Percentiles rank a stretch among this genome's conserved stretches.
phyloP scores from a whole-genome alignment of 768 basidiomycete species.

The Russula sp. region DNA sequence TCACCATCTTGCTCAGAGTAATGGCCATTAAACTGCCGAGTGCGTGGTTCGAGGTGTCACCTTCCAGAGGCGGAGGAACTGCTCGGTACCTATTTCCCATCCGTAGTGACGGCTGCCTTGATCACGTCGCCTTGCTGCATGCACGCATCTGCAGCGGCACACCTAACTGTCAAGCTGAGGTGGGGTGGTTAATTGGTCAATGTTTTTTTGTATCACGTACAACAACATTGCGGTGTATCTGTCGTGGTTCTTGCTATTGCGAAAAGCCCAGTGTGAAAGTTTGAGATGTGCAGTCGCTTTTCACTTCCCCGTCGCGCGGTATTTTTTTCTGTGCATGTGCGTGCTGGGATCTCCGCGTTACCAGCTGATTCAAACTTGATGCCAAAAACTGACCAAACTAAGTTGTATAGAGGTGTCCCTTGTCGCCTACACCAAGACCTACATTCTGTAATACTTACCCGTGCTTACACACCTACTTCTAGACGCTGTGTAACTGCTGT shows the following conservation, averaged over 20 bases:
- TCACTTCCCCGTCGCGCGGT: not conserved
- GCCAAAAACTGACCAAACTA: not conserved
- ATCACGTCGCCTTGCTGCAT: constrained; percentile 11
- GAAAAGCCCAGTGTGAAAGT: not conserved
- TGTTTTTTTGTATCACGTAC: constrained; percentile 17
- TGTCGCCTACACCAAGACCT: too few species aligned
- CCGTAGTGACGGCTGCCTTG: not conserved
- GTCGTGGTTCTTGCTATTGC: constrained; percentile 8
- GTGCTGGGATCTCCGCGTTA: not conserved
- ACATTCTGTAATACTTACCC: too few species aligned
- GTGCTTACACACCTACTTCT: too few species aligned
- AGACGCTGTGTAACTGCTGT: too few species aligned
- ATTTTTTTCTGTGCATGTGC: not conserved
- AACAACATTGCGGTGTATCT: constrained; percentile 5
- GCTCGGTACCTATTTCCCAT: not conserved
- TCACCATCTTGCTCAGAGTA: constrained; percentile 30
- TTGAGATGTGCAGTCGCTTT: not conserved
- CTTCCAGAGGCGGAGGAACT: not conserved
- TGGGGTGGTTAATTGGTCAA: constrained; percentile 20
- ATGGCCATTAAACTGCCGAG: constrained; percentile 16
- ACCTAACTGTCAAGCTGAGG: constrained; percentile 20
- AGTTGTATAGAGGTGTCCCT: too few species aligned
- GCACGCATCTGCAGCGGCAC: constrained; percentile 6
- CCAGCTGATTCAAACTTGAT: not conserved
- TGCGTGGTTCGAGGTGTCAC: constrained; percentile 9